Percentiles rank a stretch among this genome's conserved stretches.
Evolutionary conservation across 768 basidiomycete genomes (phyloP).

Genomic region (Fomitopsis pulvina): DNA sequence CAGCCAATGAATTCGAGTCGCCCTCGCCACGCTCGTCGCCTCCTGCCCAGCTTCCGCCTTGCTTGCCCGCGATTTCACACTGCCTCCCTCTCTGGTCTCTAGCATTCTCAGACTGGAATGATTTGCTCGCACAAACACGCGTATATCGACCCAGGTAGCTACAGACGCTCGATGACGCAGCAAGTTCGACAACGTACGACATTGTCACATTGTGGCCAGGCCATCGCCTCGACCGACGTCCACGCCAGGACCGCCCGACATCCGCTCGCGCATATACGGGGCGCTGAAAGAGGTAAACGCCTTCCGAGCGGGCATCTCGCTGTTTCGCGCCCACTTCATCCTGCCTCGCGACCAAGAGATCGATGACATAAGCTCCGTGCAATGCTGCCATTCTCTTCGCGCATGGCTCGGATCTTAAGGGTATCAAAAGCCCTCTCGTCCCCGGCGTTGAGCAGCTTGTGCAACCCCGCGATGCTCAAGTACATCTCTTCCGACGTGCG

Average conservation of each 20-base stretch:
- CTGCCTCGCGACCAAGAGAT: background rate
- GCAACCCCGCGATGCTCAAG: conserved; percentile 22
- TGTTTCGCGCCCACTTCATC: background rate
- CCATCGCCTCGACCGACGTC: background rate
- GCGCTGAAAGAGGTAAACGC: background rate
- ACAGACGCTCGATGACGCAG: background rate
- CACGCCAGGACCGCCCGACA: background rate
- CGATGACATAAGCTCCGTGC: conserved; percentile 5
- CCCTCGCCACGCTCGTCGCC: background rate
- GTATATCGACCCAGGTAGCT: too few relatives aligned
- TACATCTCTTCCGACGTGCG: conserved; percentile 37
- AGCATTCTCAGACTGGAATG: too few relatives aligned
- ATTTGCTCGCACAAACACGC: too few relatives aligned
- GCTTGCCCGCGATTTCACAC: background rate
- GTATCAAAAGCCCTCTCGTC: background rate
- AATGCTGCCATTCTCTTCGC: background rate
- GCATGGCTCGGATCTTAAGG: background rate
- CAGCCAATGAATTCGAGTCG: background rate
- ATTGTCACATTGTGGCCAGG: too few relatives aligned
- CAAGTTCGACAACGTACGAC: background rate
- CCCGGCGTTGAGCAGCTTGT: conserved; percentile 1
- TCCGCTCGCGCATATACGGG: background rate
- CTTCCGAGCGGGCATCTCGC: too few relatives aligned
- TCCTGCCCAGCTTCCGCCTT: background rate
- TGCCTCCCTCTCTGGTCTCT: too few relatives aligned